A percentile compares a stretch with the other conserved stretches of the same genome.
Evolutionary conservation across 192 early-diverging fungal genomes (phyloP).

Genomic region (Pecoramyces ruminantium): DNA sequence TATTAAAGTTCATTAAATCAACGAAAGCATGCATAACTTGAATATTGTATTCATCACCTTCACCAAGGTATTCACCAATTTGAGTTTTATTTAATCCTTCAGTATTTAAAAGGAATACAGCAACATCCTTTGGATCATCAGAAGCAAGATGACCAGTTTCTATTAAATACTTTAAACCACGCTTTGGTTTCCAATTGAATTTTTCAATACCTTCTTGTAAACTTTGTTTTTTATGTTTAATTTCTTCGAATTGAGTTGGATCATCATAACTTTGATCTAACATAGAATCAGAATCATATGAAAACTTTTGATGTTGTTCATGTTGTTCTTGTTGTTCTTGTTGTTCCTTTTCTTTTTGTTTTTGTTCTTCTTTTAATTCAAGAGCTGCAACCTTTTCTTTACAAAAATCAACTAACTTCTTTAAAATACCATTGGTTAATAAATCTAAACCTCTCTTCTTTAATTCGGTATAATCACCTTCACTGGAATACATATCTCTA

Average conservation of each 20-base stretch:
- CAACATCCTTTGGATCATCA: slow-evolving; percentile 53
- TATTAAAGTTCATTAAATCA: slow-evolving; percentile 66
- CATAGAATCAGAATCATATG: background rate
- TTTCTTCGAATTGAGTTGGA: slow-evolving; percentile 63
- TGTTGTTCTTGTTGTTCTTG: slow-evolving; percentile 9
- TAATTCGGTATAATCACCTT: slow-evolving; percentile 27
- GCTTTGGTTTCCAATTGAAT: slow-evolving; percentile 77
- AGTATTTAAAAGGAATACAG: slow-evolving; percentile 49
- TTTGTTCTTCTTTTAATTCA: slow-evolving; percentile 4
- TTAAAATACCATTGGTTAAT: slow-evolving; percentile 26
- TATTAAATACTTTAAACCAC: slow-evolving; percentile 62
- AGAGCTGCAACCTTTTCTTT: slow-evolving; percentile 1
- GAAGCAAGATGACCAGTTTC: slow-evolving; percentile 45
- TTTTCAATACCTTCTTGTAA: slow-evolving; percentile 56
- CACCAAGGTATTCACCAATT: slow-evolving; percentile 85
- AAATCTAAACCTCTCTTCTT: slow-evolving; percentile 30
- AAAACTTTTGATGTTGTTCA: background rate
- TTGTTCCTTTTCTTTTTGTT: background rate
- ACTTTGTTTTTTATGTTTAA: slow-evolving; percentile 74
- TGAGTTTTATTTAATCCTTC: slow-evolving; percentile 74
- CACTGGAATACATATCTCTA: slow-evolving; percentile 25
- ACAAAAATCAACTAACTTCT: slow-evolving; percentile 25
- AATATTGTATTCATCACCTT: slow-evolving; percentile 81
- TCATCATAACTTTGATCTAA: slow-evolving; percentile 38
- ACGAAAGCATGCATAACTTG: slow-evolving; percentile 95